Percentiles rank a stretch among this genome's conserved stretches.
phyloP scores from a whole-genome alignment of 106 monocot genomes.

The Acorus calamus region DNA sequence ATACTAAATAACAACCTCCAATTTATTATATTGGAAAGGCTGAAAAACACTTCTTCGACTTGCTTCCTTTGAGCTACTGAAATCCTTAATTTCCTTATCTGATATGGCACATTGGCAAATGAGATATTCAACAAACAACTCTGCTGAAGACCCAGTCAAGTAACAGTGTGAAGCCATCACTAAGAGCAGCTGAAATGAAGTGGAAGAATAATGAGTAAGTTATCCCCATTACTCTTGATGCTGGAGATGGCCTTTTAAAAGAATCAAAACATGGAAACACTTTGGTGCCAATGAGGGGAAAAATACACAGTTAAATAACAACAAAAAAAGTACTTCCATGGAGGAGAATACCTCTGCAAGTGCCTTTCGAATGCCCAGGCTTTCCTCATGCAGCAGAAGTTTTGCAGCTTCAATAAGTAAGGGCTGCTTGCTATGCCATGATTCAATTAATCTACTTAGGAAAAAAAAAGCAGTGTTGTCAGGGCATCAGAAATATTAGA shows the following conservation, averaged over 20 bases:
- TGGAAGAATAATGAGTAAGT: not conserved
- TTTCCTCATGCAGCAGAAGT: constrained; percentile 59
- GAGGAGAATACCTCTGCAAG: constrained; percentile 66
- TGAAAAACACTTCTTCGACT: constrained; percentile 31
- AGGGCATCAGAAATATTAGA: too few relatives aligned
- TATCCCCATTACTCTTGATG: too few relatives aligned
- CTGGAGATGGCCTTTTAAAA: too few relatives aligned
- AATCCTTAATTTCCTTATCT: constrained; percentile 46
- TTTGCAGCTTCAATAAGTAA: constrained; percentile 69
- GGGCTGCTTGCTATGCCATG: constrained; percentile 66
- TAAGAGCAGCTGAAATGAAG: constrained; percentile 58
- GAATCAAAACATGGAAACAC: too few relatives aligned
- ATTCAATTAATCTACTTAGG: not conserved
- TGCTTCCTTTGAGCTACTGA: constrained; percentile 36
- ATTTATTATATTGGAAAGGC: constrained; percentile 55
- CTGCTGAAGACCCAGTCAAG: constrained; percentile 51
- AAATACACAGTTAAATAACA: too few relatives aligned
- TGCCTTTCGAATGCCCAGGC: constrained; percentile 53
- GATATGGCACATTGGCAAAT: constrained; percentile 70
- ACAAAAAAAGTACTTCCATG: too few relatives aligned
- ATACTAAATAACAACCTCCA: constrained; percentile 29
- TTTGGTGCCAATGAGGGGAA: too few relatives aligned
- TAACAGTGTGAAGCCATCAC: constrained; percentile 99
- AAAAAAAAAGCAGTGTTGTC: not conserved
- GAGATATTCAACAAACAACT: constrained; percentile 76